A percentile compares a stretch with the other conserved stretches of the same genome.
Evolutionary conservation across 345 rosid species (phyloP).

Genomic region (Salix caprea): DNA sequence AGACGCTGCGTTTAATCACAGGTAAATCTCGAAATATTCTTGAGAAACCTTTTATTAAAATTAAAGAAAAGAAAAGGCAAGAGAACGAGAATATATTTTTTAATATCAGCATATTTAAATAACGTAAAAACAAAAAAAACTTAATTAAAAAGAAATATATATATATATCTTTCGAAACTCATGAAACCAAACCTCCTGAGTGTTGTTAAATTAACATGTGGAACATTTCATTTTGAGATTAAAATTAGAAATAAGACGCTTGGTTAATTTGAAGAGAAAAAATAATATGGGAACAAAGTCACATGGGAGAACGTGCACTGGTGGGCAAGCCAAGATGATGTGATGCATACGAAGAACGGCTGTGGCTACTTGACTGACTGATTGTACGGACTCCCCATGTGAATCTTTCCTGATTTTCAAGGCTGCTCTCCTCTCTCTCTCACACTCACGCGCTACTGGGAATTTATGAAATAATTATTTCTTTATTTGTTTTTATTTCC

Average conservation of each 20-base stretch:
- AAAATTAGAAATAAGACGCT: background rate
- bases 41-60: too few species aligned
- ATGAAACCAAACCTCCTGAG: too few species aligned
- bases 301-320: conserved; percentile 22
- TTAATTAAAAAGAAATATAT: too few species aligned
- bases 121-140: too few species aligned
- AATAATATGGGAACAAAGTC: background rate
- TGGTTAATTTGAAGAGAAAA: background rate
- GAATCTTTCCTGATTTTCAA: background rate
- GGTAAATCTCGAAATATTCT: too few species aligned
- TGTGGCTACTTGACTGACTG: background rate
- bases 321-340: background rate
- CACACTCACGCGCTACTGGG: background rate
- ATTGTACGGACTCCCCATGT: conserved; percentile 4
- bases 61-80: too few species aligned
- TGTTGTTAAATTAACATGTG: background rate
- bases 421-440: background rate
- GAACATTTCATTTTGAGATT: background rate
- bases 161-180: too few species aligned
- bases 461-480: background rate
- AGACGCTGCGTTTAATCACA: too few species aligned
- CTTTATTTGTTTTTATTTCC: background rate
- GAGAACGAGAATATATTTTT: too few species aligned
- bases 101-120: too few species aligned
- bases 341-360: too few species aligned